phyloP scores from a whole-genome alignment of 495 filamentous ascomycete genomes.

The Oleoguttula mirabilis region DNA sequence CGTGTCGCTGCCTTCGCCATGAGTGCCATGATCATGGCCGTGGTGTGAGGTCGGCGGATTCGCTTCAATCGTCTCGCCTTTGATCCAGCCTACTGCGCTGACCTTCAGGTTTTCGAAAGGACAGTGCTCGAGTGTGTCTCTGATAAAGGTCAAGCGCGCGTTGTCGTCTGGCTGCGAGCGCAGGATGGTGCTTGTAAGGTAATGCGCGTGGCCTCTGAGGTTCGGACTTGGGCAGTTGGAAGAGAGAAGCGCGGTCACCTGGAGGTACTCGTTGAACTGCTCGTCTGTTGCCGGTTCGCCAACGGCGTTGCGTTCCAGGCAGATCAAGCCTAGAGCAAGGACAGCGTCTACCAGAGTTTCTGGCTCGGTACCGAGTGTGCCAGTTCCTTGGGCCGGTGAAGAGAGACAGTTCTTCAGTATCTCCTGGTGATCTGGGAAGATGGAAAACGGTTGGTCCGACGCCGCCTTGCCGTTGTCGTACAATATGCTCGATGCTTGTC shows the following conservation, averaged over 20 bases:
- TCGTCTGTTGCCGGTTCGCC: conserved; percentile 30
- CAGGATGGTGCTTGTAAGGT: conserved; percentile 58
- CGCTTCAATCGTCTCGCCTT: conserved; percentile 60
- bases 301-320: conserved; percentile 26
- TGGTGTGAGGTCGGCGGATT: conserved; percentile 28
- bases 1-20: conserved; percentile 27
- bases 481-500: conserved; percentile 25
- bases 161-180: conserved; percentile 63
- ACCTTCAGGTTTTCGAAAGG: conserved; percentile 67
- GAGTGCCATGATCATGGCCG: conserved; percentile 15
- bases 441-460: conserved; percentile 13
- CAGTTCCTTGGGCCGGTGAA: conserved; percentile 16
- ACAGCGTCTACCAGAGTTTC: conserved; percentile 36
- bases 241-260: conserved; percentile 52
- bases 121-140: conserved; percentile 69
- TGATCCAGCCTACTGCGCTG: conserved; percentile 74
- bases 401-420: conserved; percentile 29
- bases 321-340: conserved; percentile 32
- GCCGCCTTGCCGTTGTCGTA: conserved; percentile 17
- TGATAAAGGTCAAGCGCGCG: conserved; percentile 62
- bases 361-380: conserved; percentile 29
- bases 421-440: conserved; percentile 32
- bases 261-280: conserved; percentile 33
- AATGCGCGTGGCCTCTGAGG: conserved; percentile 60
- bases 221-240: conserved; percentile 54